Percentiles rank a stretch among this genome's conserved stretches.
These are phyloP conservation scores for Auriscalpium orientale DNA, from an alignment of 768 basidiomycete genomes.

Conservation along the genomic window DNA sequence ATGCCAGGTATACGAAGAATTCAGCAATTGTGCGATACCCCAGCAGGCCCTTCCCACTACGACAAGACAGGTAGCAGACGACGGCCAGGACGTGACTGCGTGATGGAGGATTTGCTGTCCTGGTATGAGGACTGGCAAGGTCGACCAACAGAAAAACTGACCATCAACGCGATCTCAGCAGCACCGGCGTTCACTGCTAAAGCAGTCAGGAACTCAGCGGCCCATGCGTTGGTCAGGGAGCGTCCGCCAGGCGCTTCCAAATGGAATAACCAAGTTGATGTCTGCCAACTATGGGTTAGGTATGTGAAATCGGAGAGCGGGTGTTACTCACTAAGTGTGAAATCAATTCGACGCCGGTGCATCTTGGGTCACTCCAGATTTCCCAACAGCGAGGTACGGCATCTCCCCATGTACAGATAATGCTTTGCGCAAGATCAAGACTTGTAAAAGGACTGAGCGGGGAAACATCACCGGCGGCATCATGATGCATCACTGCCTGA, in stretches of 20 bases:
- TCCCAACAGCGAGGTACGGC: conserved; percentile 60
- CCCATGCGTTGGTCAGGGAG: conserved; percentile 11
- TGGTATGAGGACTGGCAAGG: not conserved
- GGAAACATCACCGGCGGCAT: conserved; percentile 4
- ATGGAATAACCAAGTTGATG: conserved; percentile 46
- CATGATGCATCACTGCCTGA: conserved; percentile 4
- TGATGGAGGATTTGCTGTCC: not conserved
- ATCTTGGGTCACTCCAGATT: conserved; percentile 49
- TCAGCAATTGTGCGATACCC: conserved; percentile 6
- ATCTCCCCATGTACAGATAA: conserved; percentile 54
- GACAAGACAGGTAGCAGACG: not conserved
- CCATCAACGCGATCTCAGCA: conserved; percentile 9
- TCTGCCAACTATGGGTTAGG: conserved; percentile 27
- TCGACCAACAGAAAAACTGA: not conserved
- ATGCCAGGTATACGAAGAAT: conserved; percentile 7
- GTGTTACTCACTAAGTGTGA: conserved; percentile 36
- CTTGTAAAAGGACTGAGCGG: not conserved
- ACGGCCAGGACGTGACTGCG: not conserved
- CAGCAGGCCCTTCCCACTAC: conserved; percentile 12
- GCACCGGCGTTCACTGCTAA: conserved; percentile 3
- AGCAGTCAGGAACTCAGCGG: conserved; percentile 7
- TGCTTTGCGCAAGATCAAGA: conserved; percentile 36
- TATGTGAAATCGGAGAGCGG: not conserved
- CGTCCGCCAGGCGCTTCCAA: conserved; percentile 16
- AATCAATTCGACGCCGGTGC: conserved; percentile 42